Percentiles rank a stretch among this genome's conserved stretches.
Evolutionary conservation across 257 asterid genomes (phyloP).

Genomic region (Scutellaria barbata): DNA sequence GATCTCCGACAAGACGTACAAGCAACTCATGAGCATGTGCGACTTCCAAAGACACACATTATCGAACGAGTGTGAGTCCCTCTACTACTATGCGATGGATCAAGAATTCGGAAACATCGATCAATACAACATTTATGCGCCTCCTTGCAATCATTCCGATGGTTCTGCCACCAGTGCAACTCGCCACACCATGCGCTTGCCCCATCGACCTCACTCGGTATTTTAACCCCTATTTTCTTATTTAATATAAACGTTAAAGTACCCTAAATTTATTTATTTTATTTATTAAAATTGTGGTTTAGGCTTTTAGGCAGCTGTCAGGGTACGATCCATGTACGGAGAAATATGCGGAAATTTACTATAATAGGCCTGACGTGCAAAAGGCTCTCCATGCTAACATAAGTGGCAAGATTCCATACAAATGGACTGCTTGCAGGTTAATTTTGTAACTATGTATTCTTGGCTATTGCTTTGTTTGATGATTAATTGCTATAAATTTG

Average conservation of each 20-base stretch:
- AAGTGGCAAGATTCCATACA: constrained; percentile 68
- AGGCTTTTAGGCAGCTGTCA: constrained; percentile 41
- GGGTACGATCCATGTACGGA: constrained; percentile 98
- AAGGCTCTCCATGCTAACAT: constrained; percentile 87
- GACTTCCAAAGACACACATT: constrained; percentile 67
- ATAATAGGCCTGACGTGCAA: constrained; percentile 86
- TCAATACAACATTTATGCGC: constrained; percentile 92
- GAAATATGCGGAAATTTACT: constrained; percentile 82
- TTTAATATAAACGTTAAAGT: not conserved
- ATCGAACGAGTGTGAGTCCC: constrained; percentile 81
- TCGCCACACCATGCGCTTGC: constrained; percentile 66
- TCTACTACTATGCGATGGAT: constrained; percentile 92
- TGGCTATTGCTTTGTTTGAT: too few relatives aligned
- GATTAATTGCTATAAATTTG: too few relatives aligned
- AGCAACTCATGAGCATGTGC: constrained; percentile 75
- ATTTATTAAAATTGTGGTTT: too few relatives aligned
- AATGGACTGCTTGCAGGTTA: constrained; percentile 99
- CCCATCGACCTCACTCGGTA: constrained; percentile 71
- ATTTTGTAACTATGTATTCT: not conserved
- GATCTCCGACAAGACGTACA: constrained; percentile 90
- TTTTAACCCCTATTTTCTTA: too few relatives aligned
- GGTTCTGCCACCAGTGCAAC: constrained; percentile 48
- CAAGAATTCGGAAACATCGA: constrained; percentile 93
- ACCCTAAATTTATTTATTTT: too few relatives aligned
- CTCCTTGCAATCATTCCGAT: constrained; percentile 78